phyloP scores from a whole-genome alignment of 495 filamentous ascomycete genomes.

The Bacidia gigantensis region DNA sequence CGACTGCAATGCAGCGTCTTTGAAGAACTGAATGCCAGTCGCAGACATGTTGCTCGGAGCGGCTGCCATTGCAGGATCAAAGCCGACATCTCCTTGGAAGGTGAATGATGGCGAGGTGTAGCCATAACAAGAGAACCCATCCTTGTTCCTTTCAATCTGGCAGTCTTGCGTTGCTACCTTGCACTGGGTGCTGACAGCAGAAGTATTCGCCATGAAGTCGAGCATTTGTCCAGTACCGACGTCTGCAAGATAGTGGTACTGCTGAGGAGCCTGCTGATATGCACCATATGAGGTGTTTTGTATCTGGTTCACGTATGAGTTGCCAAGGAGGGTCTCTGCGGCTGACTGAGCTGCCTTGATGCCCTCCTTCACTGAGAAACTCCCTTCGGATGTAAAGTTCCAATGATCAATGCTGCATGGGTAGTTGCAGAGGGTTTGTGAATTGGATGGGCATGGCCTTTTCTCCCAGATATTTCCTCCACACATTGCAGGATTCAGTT shows the following conservation, averaged over 20 bases:
- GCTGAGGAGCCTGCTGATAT: no score
- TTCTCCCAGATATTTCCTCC: no score
- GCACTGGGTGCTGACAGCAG: conserved; percentile 9
- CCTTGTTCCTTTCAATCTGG: no score
- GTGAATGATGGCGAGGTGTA: conserved; percentile 3
- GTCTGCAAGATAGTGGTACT: no score
- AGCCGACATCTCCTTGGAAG: conserved; percentile 6
- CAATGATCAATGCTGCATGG: conserved; percentile 1
- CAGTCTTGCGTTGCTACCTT: conserved; percentile 9
- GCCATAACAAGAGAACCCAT: conserved; percentile 5
- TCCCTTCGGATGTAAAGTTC: not conserved
- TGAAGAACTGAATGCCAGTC: conserved; percentile 13
- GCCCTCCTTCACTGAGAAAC: not conserved
- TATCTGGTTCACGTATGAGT: conserved; percentile 5
- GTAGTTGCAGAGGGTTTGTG: no score
- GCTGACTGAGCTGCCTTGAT: conserved; percentile 6
- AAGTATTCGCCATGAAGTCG: conserved; percentile 7
- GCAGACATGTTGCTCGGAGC: conserved; percentile 5
- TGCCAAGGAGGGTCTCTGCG: conserved; percentile 5
- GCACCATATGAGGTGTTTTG: no score
- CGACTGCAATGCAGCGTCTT: conserved; percentile 3
- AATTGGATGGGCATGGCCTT: no score
- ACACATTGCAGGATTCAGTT: no score
- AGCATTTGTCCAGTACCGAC: not conserved
- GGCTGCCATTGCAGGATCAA: conserved; percentile 1